These are phyloP conservation scores for Cladosporium sp. DNA, from an alignment of 2,329 filamentous ascomycete genomes.

Conservation along the genomic window DNA sequence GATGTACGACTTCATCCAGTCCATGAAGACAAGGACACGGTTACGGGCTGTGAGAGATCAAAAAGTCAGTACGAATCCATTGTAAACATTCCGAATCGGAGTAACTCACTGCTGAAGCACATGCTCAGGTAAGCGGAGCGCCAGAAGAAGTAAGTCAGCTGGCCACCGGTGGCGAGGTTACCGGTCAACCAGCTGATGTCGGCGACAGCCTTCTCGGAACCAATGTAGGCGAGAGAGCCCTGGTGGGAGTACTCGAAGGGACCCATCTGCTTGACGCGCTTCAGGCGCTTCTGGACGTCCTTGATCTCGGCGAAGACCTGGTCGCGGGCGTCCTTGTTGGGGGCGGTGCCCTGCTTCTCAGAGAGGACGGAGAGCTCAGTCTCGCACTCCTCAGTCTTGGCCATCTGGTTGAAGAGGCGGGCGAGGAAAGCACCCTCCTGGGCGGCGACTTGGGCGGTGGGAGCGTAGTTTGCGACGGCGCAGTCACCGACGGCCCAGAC, in stretches of 20 bases:
- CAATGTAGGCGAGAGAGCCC: conserved; percentile 95
- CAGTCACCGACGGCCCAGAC: conserved; percentile 99
- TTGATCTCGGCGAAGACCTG: conserved; percentile 72
- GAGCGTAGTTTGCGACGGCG: conserved; percentile 94
- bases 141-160: conserved; percentile 96
- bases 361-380: conserved; percentile 67
- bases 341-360: conserved; percentile 57
- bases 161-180: conserved; percentile 87
- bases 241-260: conserved; percentile 99
- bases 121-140: conserved; percentile 96
- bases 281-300: conserved; percentile 77
- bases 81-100: no score
- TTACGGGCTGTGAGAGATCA: conserved; percentile 67
- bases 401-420: conserved; percentile 97
- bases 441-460: conserved; percentile 91
- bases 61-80: conserved; percentile 23
- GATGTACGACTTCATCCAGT: conserved; percentile 96
- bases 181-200: conserved; percentile 97
- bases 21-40: conserved; percentile 83
- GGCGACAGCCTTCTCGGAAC: conserved; percentile 94
- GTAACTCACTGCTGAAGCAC: conserved; percentile 97
- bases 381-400: conserved; percentile 84
- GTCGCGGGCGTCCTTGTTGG: conserved; percentile 57
- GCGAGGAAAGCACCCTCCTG: conserved; percentile 96
- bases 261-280: conserved; percentile 88